phyloP scores from a whole-genome alignment of 1,139 yeast genomes.

The Saccharomycopsis phalli region DNA sequence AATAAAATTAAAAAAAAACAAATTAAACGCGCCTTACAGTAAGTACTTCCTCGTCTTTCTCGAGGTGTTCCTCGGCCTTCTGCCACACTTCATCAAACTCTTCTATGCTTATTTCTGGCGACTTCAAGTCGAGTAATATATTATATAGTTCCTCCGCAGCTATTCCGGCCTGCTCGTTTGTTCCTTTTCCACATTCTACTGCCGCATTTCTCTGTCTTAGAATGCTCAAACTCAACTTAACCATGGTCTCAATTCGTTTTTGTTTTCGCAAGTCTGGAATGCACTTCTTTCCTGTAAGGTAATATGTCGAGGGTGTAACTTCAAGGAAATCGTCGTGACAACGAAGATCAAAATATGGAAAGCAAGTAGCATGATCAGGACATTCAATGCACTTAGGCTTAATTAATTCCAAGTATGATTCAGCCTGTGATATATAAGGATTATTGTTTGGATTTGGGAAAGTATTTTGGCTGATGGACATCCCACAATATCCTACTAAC shows the following conservation, averaged over 20 bases:
- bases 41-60: slow-evolving; percentile 61
- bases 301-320: slow-evolving; percentile 43
- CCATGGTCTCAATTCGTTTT: slow-evolving; percentile 57
- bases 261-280: slow-evolving; percentile 71
- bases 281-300: slow-evolving; percentile 51
- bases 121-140: slow-evolving; percentile 47
- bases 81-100: slow-evolving; percentile 81
- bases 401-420: slow-evolving; percentile 21
- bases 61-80: slow-evolving; percentile 54
- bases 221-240: slow-evolving; percentile 56
- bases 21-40: slow-evolving; percentile 71
- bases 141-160: slow-evolving; percentile 47
- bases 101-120: slow-evolving; percentile 51
- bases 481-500: slow-evolving; percentile 61
- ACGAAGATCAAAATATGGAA: slow-evolving; percentile 44
- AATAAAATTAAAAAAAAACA: slow-evolving; percentile 26
- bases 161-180: slow-evolving; percentile 44
- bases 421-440: slow-evolving; percentile 16
- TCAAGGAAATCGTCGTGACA: slow-evolving; percentile 64
- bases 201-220: slow-evolving; percentile 65
- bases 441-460: slow-evolving; percentile 22
- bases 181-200: slow-evolving; percentile 51
- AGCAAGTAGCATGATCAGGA: slow-evolving; percentile 77
- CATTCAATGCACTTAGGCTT: slow-evolving; percentile 69
- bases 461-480: slow-evolving; percentile 33